Evolutionary conservation across 2,329 filamentous ascomycete genomes (phyloP), one percentile per base, ranked within the genome.

Genomic region (Talaromyces sp.): DNA sequence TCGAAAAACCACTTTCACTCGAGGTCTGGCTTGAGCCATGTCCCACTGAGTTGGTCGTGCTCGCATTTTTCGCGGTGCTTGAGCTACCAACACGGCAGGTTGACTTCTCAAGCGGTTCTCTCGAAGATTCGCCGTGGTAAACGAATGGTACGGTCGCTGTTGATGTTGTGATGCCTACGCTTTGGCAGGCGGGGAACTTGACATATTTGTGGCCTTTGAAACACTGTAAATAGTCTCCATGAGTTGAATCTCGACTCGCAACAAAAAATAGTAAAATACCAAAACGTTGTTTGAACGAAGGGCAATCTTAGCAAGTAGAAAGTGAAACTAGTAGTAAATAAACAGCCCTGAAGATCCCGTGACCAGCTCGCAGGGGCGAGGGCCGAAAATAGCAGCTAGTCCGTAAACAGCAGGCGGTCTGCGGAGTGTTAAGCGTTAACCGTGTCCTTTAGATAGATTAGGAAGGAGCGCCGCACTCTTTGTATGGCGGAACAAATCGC

Each of bases 21-120:
- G 49, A 53, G 2, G 15, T 30, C 10, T 53, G 25, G 8, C 27
- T 53, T 30, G 25, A 30, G 49, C 7, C 4, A 30, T 47, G 58
- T 55, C 55, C 64, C 28, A 55, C 56, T 62, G 55, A 22, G 57
- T 64, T 64, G 71, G 73, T 73, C 68, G 75, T 77, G 71, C 74
- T 77, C 73, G 75, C 66, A 70, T 70, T 65, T 63, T 69, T 60
- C 61, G 68, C 59, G 67, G 68, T 66, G 69, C 74, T 77, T 73
- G 75, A 77, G 72, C 71, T 76, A 72, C 73, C 70, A 63, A 58
- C 60, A 15, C 44, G 55, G 60, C 30, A 59, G 52, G 44, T 28
- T 54, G 61, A 52, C 52, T 60, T 53, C 54, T 57, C 22, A 32
- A 32, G 42, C 27, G n/a, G 55, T 44, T 9, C 13, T 15, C 32